Base-by-base conservation (phyloP, 2,329 filamentous ascomycete species). In the Fusarium duplospermum region DNA sequence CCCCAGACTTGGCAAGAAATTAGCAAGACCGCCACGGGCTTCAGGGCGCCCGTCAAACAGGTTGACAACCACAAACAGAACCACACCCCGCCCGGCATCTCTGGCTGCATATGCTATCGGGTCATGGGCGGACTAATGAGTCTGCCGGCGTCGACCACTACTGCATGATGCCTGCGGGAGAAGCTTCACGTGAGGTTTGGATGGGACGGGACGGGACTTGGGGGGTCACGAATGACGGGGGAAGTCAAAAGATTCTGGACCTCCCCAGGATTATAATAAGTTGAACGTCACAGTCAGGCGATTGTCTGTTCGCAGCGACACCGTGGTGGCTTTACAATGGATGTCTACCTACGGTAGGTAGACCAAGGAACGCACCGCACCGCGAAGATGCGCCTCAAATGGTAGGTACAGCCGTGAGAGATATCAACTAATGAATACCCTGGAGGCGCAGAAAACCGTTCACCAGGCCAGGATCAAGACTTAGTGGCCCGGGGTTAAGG, bases 1-100 rank as follows among this genome's bases (percentile, higher is more conserved):
- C 52, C 67, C 66, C 64, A 67, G 67, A 69, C 57, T 77, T 70
- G 40, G 60, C 68, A 66, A 42, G 45, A 45, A 66, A 72, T 62
- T 57, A 62, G 29, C 61, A 64, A 62, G 56, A 62, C 52, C 42
- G 36, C 38, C 20, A 45, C 38, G 47, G n/a, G n/a, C 20, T 62
- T 40, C 22, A 14, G 62, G 27, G 40, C 29, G 36, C 38, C 61
- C 59, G 40, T 40, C 52, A 29, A 38, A 4, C 45, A 56, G 45
- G 24, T 47, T 36, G 40, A 50, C 33, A 27, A 36, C 29, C 71
- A 24, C 24, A 24, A 24, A 24, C 38, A 33, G 10, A 33, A 33
- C 31, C 31, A 33, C 31, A 33, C 18, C 24, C 38, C 33, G 33
- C 33, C 35, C 59, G 66, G 66, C 42, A 14, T 65, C 22, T 52